Evolutionary conservation across 1,139 yeast species (phyloP).

Genomic region (Lodderomyces jiufengensis): DNA sequence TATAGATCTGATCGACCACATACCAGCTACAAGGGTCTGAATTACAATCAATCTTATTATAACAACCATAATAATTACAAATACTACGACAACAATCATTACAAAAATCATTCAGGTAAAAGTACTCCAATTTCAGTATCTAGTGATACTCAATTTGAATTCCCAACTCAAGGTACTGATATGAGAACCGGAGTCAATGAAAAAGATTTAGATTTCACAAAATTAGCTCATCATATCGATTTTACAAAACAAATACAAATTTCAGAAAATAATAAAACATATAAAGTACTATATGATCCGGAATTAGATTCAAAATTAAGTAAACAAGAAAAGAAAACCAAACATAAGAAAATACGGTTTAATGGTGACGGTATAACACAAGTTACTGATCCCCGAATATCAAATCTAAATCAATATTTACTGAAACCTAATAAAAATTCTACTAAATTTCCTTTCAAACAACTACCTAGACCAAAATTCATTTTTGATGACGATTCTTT

Average conservation of each 20-base stretch:
- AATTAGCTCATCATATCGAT: constrained; percentile 32
- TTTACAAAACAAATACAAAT: constrained; percentile 9
- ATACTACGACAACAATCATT: not conserved
- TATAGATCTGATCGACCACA: constrained; percentile 1
- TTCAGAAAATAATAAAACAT: constrained; percentile 24
- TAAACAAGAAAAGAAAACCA: constrained; percentile 34
- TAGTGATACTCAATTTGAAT: constrained; percentile 1
- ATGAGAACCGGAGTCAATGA: constrained; percentile 31
- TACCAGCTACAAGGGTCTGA: not conserved
- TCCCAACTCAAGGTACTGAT: constrained; percentile 25
- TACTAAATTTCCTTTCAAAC: constrained; percentile 43
- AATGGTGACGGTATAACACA: constrained; percentile 27
- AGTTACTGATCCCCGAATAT: constrained; percentile 35
- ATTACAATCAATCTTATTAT: not conserved
- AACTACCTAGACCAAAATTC: constrained; percentile 52
- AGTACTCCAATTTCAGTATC: constrained; percentile 9
- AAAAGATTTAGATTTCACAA: constrained; percentile 28
- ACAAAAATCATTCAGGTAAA: constrained; percentile 8
- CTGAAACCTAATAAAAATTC: constrained; percentile 42
- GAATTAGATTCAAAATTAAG: constrained; percentile 34
- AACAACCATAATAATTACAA: not conserved
- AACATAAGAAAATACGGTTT: constrained; percentile 34
- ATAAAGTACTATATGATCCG: constrained; percentile 56
- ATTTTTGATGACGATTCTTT: constrained; percentile 66
- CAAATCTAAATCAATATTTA: constrained; percentile 28